Evolutionary conservation across 176 grass and related monocot genomes (phyloP).

Genomic region (Rhipidocladum racemiflorum): DNA sequence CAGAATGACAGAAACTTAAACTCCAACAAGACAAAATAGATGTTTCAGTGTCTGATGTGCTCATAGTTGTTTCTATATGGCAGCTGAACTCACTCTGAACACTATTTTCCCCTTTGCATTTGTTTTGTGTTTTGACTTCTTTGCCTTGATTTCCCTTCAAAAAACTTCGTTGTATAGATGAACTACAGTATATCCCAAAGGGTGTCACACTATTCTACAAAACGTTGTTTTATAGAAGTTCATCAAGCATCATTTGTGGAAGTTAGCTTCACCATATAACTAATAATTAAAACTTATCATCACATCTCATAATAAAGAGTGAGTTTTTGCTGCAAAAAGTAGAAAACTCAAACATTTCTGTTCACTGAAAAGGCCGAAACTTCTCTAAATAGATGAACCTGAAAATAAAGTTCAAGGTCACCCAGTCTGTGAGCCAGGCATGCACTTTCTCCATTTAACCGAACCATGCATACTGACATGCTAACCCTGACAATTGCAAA

Average conservation of each 20-base stretch:
- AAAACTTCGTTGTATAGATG: neutral
- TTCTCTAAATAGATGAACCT: neutral
- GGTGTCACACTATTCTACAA: neutral
- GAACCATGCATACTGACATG: conserved; percentile 34
- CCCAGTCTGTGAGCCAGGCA: neutral
- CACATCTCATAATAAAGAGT: neutral
- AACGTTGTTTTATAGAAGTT: neutral
- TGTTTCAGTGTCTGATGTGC: neutral
- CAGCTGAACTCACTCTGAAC: neutral
- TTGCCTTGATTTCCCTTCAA: neutral
- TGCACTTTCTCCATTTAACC: conserved; percentile 50
- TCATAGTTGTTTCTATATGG: neutral
- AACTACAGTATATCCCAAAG: neutral
- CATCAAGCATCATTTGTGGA: neutral
- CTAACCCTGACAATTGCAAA: conserved; percentile 12
- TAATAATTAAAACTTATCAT: neutral
- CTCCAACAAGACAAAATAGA: neutral
- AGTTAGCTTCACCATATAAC: neutral
- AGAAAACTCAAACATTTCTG: conserved; percentile 8
- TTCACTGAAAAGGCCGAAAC: conserved; percentile 41
- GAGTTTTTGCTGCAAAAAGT: neutral
- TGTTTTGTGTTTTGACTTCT: neutral
- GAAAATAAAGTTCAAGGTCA: conserved; percentile 25
- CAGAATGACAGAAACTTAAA: neutral
- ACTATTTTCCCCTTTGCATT: neutral